Percentiles rank a stretch among this genome's conserved stretches.
Conservation (phyloP, 1,139 yeast genomes). For the Candida pseudoviswanathii region DNA sequence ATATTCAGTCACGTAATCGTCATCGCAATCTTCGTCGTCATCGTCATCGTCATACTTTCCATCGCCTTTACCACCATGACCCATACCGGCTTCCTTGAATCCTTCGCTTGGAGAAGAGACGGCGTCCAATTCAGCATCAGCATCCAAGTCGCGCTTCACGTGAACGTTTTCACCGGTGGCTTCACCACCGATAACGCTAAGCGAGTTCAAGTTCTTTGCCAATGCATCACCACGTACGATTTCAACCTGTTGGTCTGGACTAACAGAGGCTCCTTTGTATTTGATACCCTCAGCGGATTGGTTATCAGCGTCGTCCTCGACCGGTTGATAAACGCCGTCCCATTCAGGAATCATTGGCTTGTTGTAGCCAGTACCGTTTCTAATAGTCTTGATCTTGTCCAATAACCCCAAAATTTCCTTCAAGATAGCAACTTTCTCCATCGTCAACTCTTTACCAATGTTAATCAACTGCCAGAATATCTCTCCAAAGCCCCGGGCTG, state of each 20-base stretch:
- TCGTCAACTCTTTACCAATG: slow-evolving; percentile 15
- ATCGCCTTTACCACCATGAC: slow-evolving; percentile 1
- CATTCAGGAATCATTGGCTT: slow-evolving; percentile 7
- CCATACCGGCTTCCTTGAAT: background rate
- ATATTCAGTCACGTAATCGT: background rate
- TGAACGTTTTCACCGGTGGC: background rate
- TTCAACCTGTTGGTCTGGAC: slow-evolving; percentile 3
- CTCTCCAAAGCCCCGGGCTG: slow-evolving; percentile 14
- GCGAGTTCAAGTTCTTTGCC: background rate
- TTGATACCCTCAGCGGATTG: background rate
- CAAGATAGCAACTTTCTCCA: slow-evolving; percentile 15
- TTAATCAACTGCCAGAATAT: slow-evolving; percentile 16
- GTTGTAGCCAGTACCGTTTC: slow-evolving; percentile 1
- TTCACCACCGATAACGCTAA: too few species aligned
- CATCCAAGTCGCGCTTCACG: background rate
- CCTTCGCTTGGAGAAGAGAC: background rate
- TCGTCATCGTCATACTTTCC: background rate
- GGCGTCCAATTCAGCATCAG: background rate
- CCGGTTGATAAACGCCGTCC: slow-evolving; percentile 6
- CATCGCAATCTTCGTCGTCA: too few species aligned
- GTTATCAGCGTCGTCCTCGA: slow-evolving; percentile 1
- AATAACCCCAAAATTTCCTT: slow-evolving; percentile 14
- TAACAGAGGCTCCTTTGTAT: background rate
- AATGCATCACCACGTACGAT: slow-evolving; percentile 1
- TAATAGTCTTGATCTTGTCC: slow-evolving; percentile 12